A percentile compares a stretch with the other conserved stretches of the same genome.
phyloP scores from a whole-genome alignment of 371 early-diverging fungal genomes.

The Aphelidium insulamus region DNA sequence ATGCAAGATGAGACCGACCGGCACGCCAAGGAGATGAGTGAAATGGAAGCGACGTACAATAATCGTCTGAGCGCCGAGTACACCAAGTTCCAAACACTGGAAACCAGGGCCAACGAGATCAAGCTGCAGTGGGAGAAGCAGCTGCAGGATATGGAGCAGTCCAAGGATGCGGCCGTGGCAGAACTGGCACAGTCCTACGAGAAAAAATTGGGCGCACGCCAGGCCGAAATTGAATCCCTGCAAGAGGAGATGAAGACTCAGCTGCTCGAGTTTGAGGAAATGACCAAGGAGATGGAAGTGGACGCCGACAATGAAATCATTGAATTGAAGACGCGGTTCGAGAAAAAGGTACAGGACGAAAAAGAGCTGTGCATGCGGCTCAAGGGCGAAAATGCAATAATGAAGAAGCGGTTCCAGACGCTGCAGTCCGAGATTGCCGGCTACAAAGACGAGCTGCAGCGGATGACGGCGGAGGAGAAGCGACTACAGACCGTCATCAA shows the following conservation, averaged over 20 bases:
- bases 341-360: constrained; percentile 16
- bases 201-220: constrained; percentile 9
- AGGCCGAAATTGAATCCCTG: constrained; percentile 21
- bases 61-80: constrained; percentile 25
- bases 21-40: constrained; percentile 15
- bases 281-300: constrained; percentile 22
- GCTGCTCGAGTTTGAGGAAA: constrained; percentile 20
- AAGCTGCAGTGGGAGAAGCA: constrained; percentile 22
- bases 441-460: constrained; percentile 23
- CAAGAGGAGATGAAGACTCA: constrained; percentile 19
- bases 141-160: constrained; percentile 14
- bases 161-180: constrained; percentile 12
- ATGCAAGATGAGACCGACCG: constrained; percentile 7
- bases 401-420: constrained; percentile 32
- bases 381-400: constrained; percentile 32
- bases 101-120: constrained; percentile 14
- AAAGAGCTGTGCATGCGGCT: constrained; percentile 22
- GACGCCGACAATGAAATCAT: constrained; percentile 24
- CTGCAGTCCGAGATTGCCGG: constrained; percentile 27
- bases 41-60: constrained; percentile 18
- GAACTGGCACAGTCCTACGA: constrained; percentile 17
- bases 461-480: constrained; percentile 24
- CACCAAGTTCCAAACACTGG: constrained; percentile 25
- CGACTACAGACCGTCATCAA: constrained; percentile 22
- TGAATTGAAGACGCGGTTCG: constrained; percentile 13